Percentiles rank a stretch among this genome's conserved stretches.
Evolutionary conservation across 2,329 filamentous ascomycete genomes (phyloP).

Genomic region (Beauveria brongniartii): DNA sequence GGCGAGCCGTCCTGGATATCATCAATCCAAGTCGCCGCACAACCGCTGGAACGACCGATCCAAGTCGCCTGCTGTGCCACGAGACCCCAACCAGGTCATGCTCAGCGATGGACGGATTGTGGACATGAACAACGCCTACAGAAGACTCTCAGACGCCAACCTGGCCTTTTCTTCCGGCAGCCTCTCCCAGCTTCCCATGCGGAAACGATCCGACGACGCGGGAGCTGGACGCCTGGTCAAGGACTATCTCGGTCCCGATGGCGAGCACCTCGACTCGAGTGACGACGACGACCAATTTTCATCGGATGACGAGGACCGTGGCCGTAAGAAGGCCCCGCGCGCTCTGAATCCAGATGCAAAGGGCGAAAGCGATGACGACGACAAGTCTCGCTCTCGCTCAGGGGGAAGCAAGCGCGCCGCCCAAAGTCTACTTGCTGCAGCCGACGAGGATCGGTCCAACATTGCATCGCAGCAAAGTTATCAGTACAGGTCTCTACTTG

Average conservation of each 20-base stretch:
- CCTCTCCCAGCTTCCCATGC: conserved; percentile 52
- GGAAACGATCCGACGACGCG: conserved; percentile 38
- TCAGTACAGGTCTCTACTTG: conserved; percentile 57
- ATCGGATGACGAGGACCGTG: conserved; percentile 62
- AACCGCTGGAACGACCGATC: conserved; percentile 35
- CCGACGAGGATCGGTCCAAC: conserved; percentile 64
- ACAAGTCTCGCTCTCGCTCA: conserved; percentile 23
- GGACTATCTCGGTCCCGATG: conserved; percentile 57
- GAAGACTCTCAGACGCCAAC: conserved; percentile 63
- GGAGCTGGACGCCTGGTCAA: conserved; percentile 55
- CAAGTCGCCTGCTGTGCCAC: conserved; percentile 28
- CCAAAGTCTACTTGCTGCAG: conserved; percentile 61
- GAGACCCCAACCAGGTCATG: conserved; percentile 32
- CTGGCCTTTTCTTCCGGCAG: conserved; percentile 55
- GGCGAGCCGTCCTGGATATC: conserved; percentile 27
- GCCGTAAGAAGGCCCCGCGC: conserved; percentile 47
- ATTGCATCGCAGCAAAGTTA: conserved; percentile 44
- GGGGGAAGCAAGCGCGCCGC: conserved; percentile 35
- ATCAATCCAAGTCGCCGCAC: conserved; percentile 47
- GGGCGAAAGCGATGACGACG: conserved; percentile 24
- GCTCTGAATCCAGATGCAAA: conserved; percentile 34
- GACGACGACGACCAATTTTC: conserved; percentile 58
- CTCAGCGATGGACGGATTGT: conserved; percentile 54
- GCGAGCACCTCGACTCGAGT: conserved; percentile 59
- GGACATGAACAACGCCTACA: conserved; percentile 63